A percentile compares a stretch with the other conserved stretches of the same genome.
Conservation (phyloP, 345 rosid genomes). For the Melastoma malabathricum region DNA sequence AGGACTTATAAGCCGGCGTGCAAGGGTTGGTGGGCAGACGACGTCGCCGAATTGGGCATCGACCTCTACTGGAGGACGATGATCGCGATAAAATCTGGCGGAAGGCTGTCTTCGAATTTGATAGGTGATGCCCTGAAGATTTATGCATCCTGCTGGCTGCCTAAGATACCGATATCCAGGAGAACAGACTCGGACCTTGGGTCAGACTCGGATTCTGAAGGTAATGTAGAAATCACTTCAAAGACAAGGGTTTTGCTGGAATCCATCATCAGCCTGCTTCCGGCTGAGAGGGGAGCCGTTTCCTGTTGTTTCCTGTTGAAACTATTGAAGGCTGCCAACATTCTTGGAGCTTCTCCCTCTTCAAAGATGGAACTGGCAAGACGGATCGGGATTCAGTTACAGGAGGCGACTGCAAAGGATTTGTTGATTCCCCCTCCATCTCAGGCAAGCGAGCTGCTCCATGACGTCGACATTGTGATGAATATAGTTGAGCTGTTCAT, state of each 20-base stretch:
- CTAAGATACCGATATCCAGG: conserved; percentile 36
- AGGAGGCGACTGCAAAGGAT: conserved; percentile 73
- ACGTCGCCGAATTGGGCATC: conserved; percentile 72
- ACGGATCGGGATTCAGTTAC: conserved; percentile 72
- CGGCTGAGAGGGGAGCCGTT: conserved; percentile 63
- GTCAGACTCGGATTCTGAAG: conserved; percentile 60
- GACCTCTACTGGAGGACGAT: conserved; percentile 87
- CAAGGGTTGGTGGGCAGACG: conserved; percentile 87
- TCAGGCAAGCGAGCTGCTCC: conserved; percentile 25
- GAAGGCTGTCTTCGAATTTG: conserved; percentile 45
- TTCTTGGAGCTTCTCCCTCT: conserved; percentile 55
- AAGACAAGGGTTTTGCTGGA: conserved; percentile 71
- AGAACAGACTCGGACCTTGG: conserved; percentile 1
- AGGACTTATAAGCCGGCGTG: conserved; percentile 5
- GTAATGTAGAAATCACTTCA: conserved; percentile 31
- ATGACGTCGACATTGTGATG: conserved; percentile 68
- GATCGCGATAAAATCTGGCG: conserved; percentile 75
- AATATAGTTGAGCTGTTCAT: conserved; percentile 74
- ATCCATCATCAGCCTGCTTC: conserved; percentile 74
- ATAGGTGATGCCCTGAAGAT: conserved; percentile 70
- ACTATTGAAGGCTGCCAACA: conserved; percentile 69
- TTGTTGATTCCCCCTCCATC: conserved; percentile 62
- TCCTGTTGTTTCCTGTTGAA: conserved; percentile 82
- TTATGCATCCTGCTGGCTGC: conserved; percentile 82
- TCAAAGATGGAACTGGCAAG: conserved; percentile 72